Percentiles rank a stretch among this genome's conserved stretches.
These are phyloP conservation scores for Immersiporthe knoxdaviesiana DNA, from an alignment of 2,329 filamentous ascomycete species.

Conservation along the genomic window DNA sequence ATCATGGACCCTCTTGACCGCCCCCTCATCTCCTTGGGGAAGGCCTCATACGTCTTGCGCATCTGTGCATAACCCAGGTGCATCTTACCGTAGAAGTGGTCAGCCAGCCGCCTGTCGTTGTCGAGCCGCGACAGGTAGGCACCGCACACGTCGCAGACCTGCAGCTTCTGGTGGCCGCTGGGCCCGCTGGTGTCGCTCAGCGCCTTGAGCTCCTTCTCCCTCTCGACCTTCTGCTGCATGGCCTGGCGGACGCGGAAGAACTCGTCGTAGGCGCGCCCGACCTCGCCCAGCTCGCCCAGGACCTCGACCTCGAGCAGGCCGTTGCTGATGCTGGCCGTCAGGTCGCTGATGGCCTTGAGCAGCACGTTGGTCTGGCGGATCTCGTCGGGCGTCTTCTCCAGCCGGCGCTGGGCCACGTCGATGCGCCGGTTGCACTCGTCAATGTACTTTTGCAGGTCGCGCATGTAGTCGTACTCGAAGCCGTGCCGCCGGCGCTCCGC, in stretches of 20 bases:
- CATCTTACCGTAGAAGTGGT: constrained; percentile 99
- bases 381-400: constrained; percentile 98
- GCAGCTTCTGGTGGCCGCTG: constrained; percentile 93
- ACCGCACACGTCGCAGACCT: constrained; percentile 98
- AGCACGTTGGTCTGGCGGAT: constrained; percentile 92
- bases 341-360: constrained; percentile 82
- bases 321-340: constrained; percentile 76
- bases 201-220: constrained; percentile 85
- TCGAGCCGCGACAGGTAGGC: constrained; percentile 91
- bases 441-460: constrained; percentile 95
- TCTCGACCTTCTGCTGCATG: constrained; percentile 77
- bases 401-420: constrained; percentile 81
- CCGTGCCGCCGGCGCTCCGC: constrained; percentile 77
- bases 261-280: constrained; percentile 83
- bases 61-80: constrained; percentile 97
- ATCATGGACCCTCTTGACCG: constrained; percentile 63
- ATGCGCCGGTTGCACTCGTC: constrained; percentile 96
- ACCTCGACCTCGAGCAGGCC: constrained; percentile 86
- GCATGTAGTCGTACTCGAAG: constrained; percentile 96
- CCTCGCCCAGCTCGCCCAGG: constrained; percentile 78
- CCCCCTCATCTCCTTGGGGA: constrained; percentile 84
- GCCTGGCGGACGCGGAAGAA: constrained; percentile 83
- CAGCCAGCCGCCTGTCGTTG: constrained; percentile 89
- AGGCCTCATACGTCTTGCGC: constrained; percentile 87
- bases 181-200: constrained; percentile 91